phyloP scores from a whole-genome alignment of 768 basidiomycete species.

The Leccinum arenicola region DNA sequence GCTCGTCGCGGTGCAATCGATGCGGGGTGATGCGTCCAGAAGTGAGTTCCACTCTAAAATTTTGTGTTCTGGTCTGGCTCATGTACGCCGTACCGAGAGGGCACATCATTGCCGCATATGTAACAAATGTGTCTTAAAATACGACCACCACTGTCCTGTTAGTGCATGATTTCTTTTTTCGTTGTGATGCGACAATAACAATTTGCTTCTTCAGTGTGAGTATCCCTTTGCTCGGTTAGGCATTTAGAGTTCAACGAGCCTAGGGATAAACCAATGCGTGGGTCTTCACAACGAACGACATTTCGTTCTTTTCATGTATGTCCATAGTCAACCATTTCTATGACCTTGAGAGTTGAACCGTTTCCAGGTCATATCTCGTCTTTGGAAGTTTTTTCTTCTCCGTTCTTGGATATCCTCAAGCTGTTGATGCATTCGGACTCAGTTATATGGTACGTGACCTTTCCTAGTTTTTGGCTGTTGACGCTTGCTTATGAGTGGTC shows the following conservation, averaged over 20 bases:
- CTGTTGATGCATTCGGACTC: constrained; percentile 58
- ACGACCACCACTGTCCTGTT: constrained; percentile 90
- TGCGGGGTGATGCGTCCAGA: constrained; percentile 74
- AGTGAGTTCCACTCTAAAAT: constrained; percentile 42
- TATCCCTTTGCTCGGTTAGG: constrained; percentile 4
- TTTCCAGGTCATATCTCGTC: constrained; percentile 73
- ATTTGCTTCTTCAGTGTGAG: constrained; percentile 36
- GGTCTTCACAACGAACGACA: constrained; percentile 94
- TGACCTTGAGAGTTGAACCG: neutral
- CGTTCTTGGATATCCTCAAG: constrained; percentile 58
- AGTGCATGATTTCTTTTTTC: constrained; percentile 32
- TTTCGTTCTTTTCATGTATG: constrained; percentile 92
- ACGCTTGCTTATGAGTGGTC: neutral
- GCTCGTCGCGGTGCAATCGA: constrained; percentile 59
- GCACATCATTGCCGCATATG: constrained; percentile 93
- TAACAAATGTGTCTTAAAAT: constrained; percentile 85
- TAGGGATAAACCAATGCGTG: constrained; percentile 98
- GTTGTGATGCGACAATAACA: neutral
- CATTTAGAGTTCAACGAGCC: neutral
- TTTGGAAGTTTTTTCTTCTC: constrained; percentile 62
- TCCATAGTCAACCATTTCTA: neutral
- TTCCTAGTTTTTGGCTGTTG: neutral
- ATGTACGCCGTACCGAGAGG: constrained; percentile 49
- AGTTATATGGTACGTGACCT: constrained; percentile 38
- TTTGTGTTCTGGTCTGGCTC: constrained; percentile 4